phyloP scores from a whole-genome alignment of 768 basidiomycete species.

The Calvatia gigantea region DNA sequence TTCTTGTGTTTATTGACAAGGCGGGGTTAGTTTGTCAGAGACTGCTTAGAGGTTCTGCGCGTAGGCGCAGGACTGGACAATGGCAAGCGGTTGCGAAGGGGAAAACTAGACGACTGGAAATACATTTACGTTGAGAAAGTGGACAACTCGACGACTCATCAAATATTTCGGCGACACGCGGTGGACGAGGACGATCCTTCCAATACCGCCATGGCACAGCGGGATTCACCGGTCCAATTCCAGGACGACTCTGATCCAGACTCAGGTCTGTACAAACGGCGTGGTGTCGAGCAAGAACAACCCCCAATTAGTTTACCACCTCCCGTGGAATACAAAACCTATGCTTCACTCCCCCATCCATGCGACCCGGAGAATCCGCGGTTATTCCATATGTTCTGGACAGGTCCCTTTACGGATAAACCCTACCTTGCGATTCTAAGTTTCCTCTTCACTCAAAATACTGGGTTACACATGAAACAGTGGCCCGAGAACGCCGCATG shows the following conservation, averaged over 20 bases:
- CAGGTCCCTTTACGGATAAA: conserved; percentile 97
- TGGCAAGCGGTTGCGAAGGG: conserved; percentile 68
- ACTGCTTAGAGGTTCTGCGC: conserved; percentile 94
- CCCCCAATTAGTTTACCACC: conserved; percentile 45
- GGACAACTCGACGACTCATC: conserved; percentile 23
- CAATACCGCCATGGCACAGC: neutral
- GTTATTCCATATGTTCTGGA: conserved; percentile 99
- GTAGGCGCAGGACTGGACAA: conserved; percentile 87
- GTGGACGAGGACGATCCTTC: conserved; percentile 39
- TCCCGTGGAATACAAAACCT: conserved; percentile 51
- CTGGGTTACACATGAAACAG: conserved; percentile 67
- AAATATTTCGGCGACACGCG: conserved; percentile 17
- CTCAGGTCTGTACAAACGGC: conserved; percentile 53
- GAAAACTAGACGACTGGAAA: conserved; percentile 78
- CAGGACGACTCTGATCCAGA: conserved; percentile 41
- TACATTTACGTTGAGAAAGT: conserved; percentile 79
- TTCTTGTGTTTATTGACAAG: conserved; percentile 12
- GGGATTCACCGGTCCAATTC: neutral
- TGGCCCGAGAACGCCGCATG: conserved; percentile 55
- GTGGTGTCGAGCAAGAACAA: conserved; percentile 59
- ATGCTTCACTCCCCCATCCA: conserved; percentile 50
- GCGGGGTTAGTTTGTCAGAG: conserved; percentile 82
- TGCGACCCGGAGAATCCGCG: conserved; percentile 87
- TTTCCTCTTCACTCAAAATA: conserved; percentile 95
- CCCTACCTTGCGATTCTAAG: conserved; percentile 94